These are phyloP conservation scores for Cordyceps javanica DNA, from an alignment of 2,329 filamentous ascomycete genomes.

Conservation along the genomic window DNA sequence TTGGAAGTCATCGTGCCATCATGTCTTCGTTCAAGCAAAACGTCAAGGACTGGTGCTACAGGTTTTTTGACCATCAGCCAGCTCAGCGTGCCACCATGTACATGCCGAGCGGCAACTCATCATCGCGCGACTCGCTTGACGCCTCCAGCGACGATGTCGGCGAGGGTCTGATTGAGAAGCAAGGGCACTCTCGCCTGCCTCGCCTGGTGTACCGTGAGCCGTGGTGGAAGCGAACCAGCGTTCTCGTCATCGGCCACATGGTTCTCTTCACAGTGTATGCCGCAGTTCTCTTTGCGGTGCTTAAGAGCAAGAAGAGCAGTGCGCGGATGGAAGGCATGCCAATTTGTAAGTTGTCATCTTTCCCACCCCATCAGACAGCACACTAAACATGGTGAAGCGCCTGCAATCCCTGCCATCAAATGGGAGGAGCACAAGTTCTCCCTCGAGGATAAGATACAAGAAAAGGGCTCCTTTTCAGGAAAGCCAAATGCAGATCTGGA, in stretches of 20 bases:
- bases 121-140: neutral
- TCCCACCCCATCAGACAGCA: neutral
- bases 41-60: neutral
- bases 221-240: neutral
- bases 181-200: neutral
- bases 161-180: neutral
- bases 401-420: neutral
- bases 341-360: neutral
- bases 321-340: neutral
- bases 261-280: neutral
- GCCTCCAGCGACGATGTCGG: neutral
- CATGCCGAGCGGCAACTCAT: neutral
- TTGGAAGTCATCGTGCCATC: too few relatives aligned
- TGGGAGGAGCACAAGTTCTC: neutral
- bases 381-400: neutral
- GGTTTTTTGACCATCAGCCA: neutral
- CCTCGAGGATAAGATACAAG: neutral
- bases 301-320: neutral
- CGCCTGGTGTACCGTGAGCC: neutral
- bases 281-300: neutral
- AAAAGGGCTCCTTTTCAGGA: neutral
- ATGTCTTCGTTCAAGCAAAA: too few relatives aligned
- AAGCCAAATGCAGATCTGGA: neutral
- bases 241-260: neutral
- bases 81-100: neutral